Evolutionary conservation across 2,329 filamentous ascomycete species (phyloP).

Genomic region (Penicillium thymicola): DNA sequence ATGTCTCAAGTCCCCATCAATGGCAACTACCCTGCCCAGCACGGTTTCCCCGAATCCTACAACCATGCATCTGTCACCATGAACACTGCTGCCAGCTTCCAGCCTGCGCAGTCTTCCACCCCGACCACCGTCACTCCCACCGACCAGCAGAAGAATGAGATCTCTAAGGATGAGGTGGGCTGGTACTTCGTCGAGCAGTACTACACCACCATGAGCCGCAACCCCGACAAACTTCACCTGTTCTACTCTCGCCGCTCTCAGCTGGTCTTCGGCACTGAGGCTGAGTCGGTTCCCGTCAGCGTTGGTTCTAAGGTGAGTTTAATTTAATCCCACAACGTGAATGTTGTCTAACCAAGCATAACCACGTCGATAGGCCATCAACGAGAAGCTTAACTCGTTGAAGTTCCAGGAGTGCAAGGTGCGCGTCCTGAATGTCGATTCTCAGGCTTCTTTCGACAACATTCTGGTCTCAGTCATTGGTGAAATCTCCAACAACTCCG

Average conservation of each 20-base stretch:
- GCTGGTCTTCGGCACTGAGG: constrained; percentile 88
- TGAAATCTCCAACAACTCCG: constrained; percentile 91
- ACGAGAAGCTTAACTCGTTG: constrained; percentile 87
- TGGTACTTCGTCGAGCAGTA: constrained; percentile 99
- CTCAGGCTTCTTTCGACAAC: constrained; percentile 85
- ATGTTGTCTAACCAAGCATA: constrained; percentile 8
- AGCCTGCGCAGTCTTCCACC: constrained; percentile 40
- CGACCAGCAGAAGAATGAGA: constrained; percentile 42
- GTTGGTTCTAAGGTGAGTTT: constrained; percentile 77
- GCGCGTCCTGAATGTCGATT: constrained; percentile 95
- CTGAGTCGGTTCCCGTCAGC: constrained; percentile 79
- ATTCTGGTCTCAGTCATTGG: constrained; percentile 98
- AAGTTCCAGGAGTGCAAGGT: constrained; percentile 98
- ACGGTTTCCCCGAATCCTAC: constrained; percentile 39
- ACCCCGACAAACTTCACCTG: constrained; percentile 86
- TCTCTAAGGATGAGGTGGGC: constrained; percentile 87
- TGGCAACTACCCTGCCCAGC: constrained; percentile 42
- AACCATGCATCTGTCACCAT: constrained; percentile 33
- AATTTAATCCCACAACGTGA: constrained; percentile 1
- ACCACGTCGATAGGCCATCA: constrained; percentile 65
- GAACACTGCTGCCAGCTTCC: constrained; percentile 38
- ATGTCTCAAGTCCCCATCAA: constrained; percentile 41
- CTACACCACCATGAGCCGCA: constrained; percentile 95
- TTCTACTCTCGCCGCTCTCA: constrained; percentile 97
- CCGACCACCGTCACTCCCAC: constrained; percentile 37